Base-by-base conservation (phyloP, 805 yeast genomes). In the Tetrapisispora nanseiensis region DNA sequence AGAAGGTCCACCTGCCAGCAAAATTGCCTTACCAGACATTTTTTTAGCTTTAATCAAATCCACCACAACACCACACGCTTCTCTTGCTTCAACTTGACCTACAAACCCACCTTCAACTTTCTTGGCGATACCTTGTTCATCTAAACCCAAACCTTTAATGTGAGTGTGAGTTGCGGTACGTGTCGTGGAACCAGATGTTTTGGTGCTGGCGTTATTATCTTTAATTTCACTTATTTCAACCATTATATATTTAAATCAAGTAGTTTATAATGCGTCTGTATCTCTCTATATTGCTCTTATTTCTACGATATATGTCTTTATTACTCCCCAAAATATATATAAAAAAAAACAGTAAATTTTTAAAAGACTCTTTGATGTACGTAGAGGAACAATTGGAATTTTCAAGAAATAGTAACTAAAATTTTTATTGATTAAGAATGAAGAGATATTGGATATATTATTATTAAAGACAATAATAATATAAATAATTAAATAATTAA, bases 141-240 rank as follows among this genome's bases (percentile, higher is more conserved):
- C 96, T 39, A 90, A 70, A 2, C 98, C 98, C 16, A 90, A 74
- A 2, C 97, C 97, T 55, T 82, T 82, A 71, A 90, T 90, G 61
- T 90, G 98, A 2, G 98, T 89, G 61, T 90, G 98, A 4, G 98
- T 92, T 1, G 97, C 95, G 1, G 95, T 85, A 51, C 95, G 73
- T 12, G 58, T 51, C 4, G 55, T 44, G 34, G 32, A 44, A 9
- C 42, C 35, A 7, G 46, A n/a, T 13, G 42, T 31, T 16, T 27
- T 27, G 6, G 16, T 13, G 11, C 12, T 16, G 16, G 30, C 4
- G 26, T 13, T 37, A 12, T 15, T 32, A 12, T 37, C 32, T 36
- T 41, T 35, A 32, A 36, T 35, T 20, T 41, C 44, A 33, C 31
- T 41, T 2, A 41, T 41, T 27, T 32, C 34, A 27, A 41, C 44